These are phyloP conservation scores for Chlamydomonas sp. DNA, from an alignment of 139 green algal species.

Conservation along the genomic window DNA sequence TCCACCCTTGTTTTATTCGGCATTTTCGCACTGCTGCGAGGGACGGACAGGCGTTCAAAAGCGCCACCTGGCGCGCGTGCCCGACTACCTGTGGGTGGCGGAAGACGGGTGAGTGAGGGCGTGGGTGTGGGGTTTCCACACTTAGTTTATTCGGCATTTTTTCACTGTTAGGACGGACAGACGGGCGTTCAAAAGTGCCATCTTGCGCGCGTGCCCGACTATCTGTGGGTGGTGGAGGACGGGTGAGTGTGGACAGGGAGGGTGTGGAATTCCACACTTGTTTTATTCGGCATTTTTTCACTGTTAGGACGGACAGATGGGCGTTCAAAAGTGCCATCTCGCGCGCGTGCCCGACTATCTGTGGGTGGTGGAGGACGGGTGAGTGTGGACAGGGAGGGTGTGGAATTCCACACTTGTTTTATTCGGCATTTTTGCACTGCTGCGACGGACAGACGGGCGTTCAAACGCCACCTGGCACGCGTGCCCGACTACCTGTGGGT, in stretches of 20 bases:
- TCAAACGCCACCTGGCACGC: slow-evolving; percentile 74
- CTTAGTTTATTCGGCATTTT: not conserved
- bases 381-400: slow-evolving; percentile 24
- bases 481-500: slow-evolving; percentile 95
- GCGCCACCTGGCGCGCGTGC: slow-evolving; percentile 72
- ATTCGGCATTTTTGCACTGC: not conserved
- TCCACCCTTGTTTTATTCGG: too few species aligned
- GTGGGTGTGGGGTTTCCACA: not conserved
- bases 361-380: slow-evolving; percentile 96
- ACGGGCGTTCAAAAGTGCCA: too few species aligned
- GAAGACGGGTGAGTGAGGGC: slow-evolving; percentile 91
- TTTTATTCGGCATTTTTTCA: too few species aligned
- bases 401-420: not conserved
- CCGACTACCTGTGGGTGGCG: slow-evolving; percentile 96
- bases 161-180: not conserved
- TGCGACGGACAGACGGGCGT: not conserved
- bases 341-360: slow-evolving; percentile 85
- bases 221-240: too few species aligned
- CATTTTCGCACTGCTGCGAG: too few species aligned
- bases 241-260: too few species aligned
- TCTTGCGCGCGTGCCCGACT: too few species aligned
- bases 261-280: too few species aligned
- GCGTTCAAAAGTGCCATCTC: slow-evolving; percentile 85
- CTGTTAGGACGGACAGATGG: too few species aligned
- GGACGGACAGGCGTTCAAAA: slow-evolving; percentile 68